These are phyloP conservation scores for Pelomyxa schiedti DNA, from an alignment of 78 protist species.

Conservation along the genomic window DNA sequence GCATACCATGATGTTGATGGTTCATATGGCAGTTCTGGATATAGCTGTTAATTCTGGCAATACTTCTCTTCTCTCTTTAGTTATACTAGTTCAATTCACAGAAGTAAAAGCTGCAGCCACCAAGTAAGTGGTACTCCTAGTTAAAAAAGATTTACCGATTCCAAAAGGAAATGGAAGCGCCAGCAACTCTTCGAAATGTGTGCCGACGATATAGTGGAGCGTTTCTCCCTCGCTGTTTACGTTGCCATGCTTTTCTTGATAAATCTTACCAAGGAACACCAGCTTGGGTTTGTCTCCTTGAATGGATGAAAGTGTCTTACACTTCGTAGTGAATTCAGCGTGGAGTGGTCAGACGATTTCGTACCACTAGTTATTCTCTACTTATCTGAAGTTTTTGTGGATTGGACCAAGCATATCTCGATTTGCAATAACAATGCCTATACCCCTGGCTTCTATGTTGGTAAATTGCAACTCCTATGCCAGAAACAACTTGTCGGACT, in stretches of 20 bases:
- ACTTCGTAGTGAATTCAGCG: too few relatives aligned
- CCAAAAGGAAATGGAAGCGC: not conserved
- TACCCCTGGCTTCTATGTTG: not conserved
- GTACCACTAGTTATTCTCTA: not conserved
- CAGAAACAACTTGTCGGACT: too few relatives aligned
- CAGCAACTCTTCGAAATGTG: not conserved
- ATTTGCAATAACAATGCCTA: not conserved
- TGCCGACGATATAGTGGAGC: not conserved
- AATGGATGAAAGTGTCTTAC: too few relatives aligned
- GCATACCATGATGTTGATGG: not conserved
- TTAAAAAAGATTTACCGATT: too few relatives aligned
- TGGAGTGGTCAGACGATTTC: too few relatives aligned
- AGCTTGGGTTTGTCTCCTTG: too few relatives aligned
- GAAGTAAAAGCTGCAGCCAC: not conserved
- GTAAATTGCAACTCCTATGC: not conserved
- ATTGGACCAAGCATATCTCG: not conserved
- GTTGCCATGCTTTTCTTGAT: not conserved
- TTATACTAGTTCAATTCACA: not conserved
- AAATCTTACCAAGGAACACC: too few relatives aligned
- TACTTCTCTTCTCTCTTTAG: not conserved
- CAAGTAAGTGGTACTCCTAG: too few relatives aligned
- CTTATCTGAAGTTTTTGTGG: not conserved
- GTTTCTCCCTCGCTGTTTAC: not conserved
- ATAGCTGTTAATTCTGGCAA: not conserved
- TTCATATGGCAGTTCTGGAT: not conserved